Conservation (phyloP, 495 filamentous ascomycete genomes). For the Articulospora tetracladia region DNA sequence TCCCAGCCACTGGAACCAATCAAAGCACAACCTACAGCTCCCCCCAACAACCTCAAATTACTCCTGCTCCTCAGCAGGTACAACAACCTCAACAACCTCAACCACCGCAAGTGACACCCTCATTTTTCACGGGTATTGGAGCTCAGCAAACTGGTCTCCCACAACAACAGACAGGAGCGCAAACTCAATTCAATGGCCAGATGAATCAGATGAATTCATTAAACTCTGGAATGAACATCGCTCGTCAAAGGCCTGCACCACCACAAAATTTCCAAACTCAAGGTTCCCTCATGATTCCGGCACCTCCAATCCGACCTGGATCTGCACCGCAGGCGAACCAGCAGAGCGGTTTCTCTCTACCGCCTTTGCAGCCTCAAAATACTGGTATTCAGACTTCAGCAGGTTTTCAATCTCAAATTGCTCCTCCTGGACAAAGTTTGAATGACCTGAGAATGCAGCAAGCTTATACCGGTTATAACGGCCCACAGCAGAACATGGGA, state of each 20-base stretch:
- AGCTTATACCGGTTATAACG: conserved; percentile 32
- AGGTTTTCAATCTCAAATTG: conserved; percentile 43
- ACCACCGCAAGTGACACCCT: conserved; percentile 40
- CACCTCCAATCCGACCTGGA: conserved; percentile 77
- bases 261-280: conserved; percentile 55
- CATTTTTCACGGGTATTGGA: conserved; percentile 36
- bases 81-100: conserved; percentile 47
- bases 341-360: conserved; percentile 63
- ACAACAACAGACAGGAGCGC: conserved; percentile 29
- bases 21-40: conserved; percentile 49
- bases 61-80: conserved; percentile 33
- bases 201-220: conserved; percentile 16
- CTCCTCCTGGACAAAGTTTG: conserved; percentile 71
- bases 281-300: conserved; percentile 64
- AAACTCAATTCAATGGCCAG: conserved; percentile 17
- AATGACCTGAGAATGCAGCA: conserved; percentile 65
- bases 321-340: conserved; percentile 87
- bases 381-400: conserved; percentile 59
- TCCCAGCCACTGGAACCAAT: conserved; percentile 73
- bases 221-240: conserved; percentile 29
- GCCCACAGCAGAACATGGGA: conserved; percentile 21
- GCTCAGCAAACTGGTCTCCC: conserved; percentile 33
- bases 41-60: conserved; percentile 37
- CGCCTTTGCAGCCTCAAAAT: conserved; percentile 78
- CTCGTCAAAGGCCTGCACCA: conserved; percentile 71